A percentile compares a stretch with the other conserved stretches of the same genome.
phyloP scores from a whole-genome alignment of 23 red algal genomes.

The Chondrus crispus region DNA sequence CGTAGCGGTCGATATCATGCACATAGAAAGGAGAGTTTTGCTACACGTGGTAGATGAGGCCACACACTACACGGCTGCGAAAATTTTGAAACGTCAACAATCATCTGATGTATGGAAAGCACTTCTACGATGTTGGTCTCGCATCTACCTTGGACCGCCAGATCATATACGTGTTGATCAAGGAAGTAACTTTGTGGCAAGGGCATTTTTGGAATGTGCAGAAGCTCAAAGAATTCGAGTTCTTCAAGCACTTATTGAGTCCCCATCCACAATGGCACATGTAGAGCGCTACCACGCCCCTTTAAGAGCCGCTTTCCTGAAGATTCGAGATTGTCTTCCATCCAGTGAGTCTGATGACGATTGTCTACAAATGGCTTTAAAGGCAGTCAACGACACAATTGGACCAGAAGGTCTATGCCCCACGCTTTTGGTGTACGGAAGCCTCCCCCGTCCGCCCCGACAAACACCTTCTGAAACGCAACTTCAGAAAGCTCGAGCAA shows the following conservation, averaged over 20 bases:
- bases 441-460: background rate
- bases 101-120: conserved; percentile 22
- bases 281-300: conserved; percentile 20
- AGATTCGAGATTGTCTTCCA: background rate
- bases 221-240: background rate
- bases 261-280: background rate
- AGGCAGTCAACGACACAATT: background rate
- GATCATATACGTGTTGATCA: background rate
- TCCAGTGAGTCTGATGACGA: background rate
- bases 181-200: background rate
- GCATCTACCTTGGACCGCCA: background rate
- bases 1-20: background rate
- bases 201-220: background rate
- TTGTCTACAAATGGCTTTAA: background rate
- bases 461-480: background rate
- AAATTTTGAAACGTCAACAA: background rate
- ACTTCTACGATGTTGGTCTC: background rate
- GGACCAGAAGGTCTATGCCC: background rate
- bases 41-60: conserved; percentile 28
- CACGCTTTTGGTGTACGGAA: background rate
- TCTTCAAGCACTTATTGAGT: background rate
- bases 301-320: background rate
- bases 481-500: background rate
- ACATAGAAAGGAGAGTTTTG: background rate
- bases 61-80: background rate